Conservation (phyloP, 2,329 filamentous ascomycete genomes). For the Metarhizium guizhouense region DNA sequence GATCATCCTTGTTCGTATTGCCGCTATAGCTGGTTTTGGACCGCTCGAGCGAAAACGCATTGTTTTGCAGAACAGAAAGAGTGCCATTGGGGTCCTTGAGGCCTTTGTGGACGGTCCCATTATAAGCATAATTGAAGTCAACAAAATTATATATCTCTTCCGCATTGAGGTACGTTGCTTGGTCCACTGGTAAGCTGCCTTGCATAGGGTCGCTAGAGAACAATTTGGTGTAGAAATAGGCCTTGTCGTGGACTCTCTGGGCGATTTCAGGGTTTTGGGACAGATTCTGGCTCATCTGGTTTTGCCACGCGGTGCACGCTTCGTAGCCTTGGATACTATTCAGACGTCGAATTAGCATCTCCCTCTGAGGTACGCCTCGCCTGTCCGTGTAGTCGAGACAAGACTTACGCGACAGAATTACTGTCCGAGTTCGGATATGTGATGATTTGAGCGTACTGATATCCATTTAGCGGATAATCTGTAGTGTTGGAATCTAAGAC, state of each 20-base stretch:
- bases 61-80: constrained; percentile 40
- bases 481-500: constrained; percentile 34
- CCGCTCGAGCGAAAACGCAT: constrained; percentile 63
- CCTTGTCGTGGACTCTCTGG: constrained; percentile 18
- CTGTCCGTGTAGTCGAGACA: neutral
- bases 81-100: constrained; percentile 26
- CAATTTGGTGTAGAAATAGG: constrained; percentile 33
- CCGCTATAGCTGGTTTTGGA: constrained; percentile 40
- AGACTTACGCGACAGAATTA: constrained; percentile 35
- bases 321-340: constrained; percentile 29
- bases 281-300: constrained; percentile 19
- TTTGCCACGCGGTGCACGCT: constrained; percentile 28
- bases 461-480: constrained; percentile 63
- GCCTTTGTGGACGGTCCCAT: constrained; percentile 29
- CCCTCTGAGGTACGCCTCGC: neutral
- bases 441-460: constrained; percentile 67
- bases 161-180: constrained; percentile 38
- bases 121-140: constrained; percentile 43
- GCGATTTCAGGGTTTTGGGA: constrained; percentile 15
- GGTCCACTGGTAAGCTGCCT: constrained; percentile 23
- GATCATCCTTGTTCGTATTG: constrained; percentile 32
- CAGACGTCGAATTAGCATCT: constrained; percentile 2
- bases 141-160: constrained; percentile 47
- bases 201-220: constrained; percentile 28
- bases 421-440: constrained; percentile 38